Evolutionary conservation across 306 rosid genomes (phyloP).

Genomic region (Carpinus viminea): DNA sequence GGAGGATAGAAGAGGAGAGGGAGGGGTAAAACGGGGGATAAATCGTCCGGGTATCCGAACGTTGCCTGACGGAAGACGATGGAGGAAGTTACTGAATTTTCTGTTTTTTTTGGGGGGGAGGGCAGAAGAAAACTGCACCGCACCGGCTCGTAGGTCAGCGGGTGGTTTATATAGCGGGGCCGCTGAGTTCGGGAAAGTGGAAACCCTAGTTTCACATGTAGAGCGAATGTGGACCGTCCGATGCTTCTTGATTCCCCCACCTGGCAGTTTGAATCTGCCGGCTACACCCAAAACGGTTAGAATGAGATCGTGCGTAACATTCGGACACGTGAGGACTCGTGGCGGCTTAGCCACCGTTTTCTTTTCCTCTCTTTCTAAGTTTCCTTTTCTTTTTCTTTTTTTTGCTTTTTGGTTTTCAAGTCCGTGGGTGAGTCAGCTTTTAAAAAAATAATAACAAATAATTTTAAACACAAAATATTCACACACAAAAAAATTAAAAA

Average conservation of each 20-base stretch:
- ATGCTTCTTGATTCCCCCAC: slow-evolving; percentile 4
- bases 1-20: slow-evolving; percentile 11
- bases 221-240: slow-evolving; percentile 25
- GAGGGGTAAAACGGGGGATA: slow-evolving; percentile 31
- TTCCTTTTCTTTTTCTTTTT: too few species aligned
- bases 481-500: too few species aligned
- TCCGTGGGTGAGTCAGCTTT: too few species aligned
- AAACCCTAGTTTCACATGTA: slow-evolving; percentile 46
- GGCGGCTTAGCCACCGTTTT: too few species aligned
- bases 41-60: slow-evolving; percentile 44
- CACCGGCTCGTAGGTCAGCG: slow-evolving; percentile 30
- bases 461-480: too few species aligned
- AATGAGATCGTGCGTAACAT: neutral
- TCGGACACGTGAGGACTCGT: neutral
- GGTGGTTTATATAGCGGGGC: slow-evolving; percentile 30
- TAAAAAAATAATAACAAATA: too few species aligned
- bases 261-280: slow-evolving; percentile 16
- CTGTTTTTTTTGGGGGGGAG: slow-evolving; percentile 35
- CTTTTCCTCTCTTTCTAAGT: too few species aligned
- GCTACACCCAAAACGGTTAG: neutral
- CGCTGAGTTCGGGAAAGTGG: neutral
- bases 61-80: slow-evolving; percentile 7
- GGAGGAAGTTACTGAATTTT: slow-evolving; percentile 9
- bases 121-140: slow-evolving; percentile 78
- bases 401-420: too few species aligned